Evolutionary conservation across 129 eudicot genomes (phyloP).

Genomic region (Ambrosia trifida): DNA sequence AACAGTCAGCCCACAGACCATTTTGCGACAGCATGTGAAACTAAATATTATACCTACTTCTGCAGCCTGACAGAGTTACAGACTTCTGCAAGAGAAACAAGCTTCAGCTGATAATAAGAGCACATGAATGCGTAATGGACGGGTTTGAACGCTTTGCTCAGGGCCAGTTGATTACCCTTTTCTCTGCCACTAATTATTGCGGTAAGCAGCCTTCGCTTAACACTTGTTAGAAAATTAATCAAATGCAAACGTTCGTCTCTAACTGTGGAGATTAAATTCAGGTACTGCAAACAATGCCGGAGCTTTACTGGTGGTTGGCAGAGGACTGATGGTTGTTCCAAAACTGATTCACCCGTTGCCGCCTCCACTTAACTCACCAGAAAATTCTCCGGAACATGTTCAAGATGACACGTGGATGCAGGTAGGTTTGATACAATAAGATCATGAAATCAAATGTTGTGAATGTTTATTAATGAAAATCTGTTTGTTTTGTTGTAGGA

Average conservation of each 20-base stretch:
- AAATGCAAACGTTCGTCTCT: neutral
- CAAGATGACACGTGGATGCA: slow-evolving; percentile 91
- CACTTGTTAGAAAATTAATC: neutral
- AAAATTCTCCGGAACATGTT: slow-evolving; percentile 83
- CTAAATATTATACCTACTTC: slow-evolving; percentile 13
- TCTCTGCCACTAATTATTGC: slow-evolving; percentile 97
- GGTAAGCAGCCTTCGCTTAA: slow-evolving; percentile 43
- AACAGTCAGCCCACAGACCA: neutral
- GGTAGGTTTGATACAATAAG: slow-evolving; percentile 36
- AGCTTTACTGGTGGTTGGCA: slow-evolving; percentile 87
- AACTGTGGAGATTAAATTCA: slow-evolving; percentile 32
- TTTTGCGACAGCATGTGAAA: neutral
- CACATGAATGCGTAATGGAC: slow-evolving; percentile 97
- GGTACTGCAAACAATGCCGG: slow-evolving; percentile 99
- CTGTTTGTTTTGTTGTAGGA: slow-evolving; percentile 48
- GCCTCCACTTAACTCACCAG: slow-evolving; percentile 90
- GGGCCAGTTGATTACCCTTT: slow-evolving; percentile 94
- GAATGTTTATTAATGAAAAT: neutral
- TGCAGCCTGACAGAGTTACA: slow-evolving; percentile 96
- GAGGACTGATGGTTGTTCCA: slow-evolving; percentile 89
- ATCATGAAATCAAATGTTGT: neutral
- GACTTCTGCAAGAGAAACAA: slow-evolving; percentile 93
- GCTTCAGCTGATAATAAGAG: slow-evolving; percentile 88
- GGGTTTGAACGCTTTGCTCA: slow-evolving; percentile 94
- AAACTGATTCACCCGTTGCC: slow-evolving; percentile 95